Evolutionary conservation across 352 stramenopile species (phyloP), one percentile per base, ranked within the genome.

Genomic region (Pythium aquatile): DNA sequence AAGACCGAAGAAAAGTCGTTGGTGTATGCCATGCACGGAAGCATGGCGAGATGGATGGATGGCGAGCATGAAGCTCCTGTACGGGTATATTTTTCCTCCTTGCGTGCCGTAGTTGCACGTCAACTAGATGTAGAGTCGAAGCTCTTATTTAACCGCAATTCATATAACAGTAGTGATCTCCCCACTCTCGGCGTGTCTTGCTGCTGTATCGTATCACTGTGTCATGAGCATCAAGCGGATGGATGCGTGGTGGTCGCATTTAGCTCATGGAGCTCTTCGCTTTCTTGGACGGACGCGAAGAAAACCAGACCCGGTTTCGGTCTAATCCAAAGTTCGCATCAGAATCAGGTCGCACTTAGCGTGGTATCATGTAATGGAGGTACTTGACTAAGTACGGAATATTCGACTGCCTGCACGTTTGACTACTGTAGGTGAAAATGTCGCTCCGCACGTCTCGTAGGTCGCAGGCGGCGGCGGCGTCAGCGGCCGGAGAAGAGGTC

Each of bases 401-500:
- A 59, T 48, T 37, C 2, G n/a, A 4, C n/a, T 11, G n/a, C 20
- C 20, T 24, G 20, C 20, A 24, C 1, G 20, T 24, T 24, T 1
- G 20, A 24, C 20, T 24, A 24, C 20, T 24, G 20, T 1, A 37
- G 20, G 26, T 10, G 0, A 73, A n/a, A 44, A 90, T 91, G 80
- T 89, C 80, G 37, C 65, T 81, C 33, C 73, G 82, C 11, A 68
- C 63, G 28, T 74, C 72, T 62, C 75, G 79, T 3, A 62, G 79
- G 14, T 68, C 68, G 24, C 62, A 78, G 29, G 69, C 65, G 35
- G 72, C 68, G 29, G 71, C 67, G 37, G 62, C 54, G 14, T 47
- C 65, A 11, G 52, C 51, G 0, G 54, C 40, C 1, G 56, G 28
- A 13, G 74, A 73, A 16, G 73, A 74, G 39, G 61, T 72, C 14